Evolutionary conservation across 345 rosid species (phyloP).

Genomic region (Citrus hindsii): DNA sequence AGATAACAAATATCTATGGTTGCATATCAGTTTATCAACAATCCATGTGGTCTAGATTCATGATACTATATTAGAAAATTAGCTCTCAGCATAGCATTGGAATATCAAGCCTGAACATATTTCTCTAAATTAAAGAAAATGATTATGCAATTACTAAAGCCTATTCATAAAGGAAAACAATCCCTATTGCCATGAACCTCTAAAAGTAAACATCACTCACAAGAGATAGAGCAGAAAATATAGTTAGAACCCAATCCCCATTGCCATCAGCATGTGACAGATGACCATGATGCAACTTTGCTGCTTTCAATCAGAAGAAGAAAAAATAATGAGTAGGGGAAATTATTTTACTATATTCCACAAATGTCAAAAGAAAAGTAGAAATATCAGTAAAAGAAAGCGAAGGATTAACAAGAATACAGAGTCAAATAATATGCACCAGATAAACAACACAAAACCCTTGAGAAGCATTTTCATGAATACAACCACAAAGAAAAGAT

Average conservation of each 20-base stretch:
- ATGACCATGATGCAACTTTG: constrained; percentile 89
- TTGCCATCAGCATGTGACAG: constrained; percentile 91
- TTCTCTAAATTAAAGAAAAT: background rate
- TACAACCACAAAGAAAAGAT: background rate
- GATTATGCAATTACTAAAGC: background rate
- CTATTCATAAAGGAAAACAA: background rate
- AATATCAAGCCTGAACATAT: background rate
- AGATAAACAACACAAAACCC: background rate
- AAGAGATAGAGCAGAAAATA: constrained; percentile 81
- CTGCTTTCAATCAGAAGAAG: constrained; percentile 37
- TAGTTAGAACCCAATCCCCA: constrained; percentile 95
- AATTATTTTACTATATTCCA: background rate
- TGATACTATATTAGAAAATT: background rate
- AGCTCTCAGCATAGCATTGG: background rate
- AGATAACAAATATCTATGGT: background rate
- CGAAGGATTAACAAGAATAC: background rate
- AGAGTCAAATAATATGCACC: background rate
- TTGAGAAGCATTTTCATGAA: no score
- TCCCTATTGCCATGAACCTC: background rate
- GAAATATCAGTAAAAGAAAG: background rate
- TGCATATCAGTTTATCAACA: background rate
- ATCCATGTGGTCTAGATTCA: background rate
- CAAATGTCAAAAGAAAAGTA: background rate
- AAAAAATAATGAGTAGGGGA: background rate
- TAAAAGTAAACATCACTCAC: constrained; percentile 44